Conservation (phyloP, 371 early-diverging fungal species). For the Umbelopsis sp. region DNA sequence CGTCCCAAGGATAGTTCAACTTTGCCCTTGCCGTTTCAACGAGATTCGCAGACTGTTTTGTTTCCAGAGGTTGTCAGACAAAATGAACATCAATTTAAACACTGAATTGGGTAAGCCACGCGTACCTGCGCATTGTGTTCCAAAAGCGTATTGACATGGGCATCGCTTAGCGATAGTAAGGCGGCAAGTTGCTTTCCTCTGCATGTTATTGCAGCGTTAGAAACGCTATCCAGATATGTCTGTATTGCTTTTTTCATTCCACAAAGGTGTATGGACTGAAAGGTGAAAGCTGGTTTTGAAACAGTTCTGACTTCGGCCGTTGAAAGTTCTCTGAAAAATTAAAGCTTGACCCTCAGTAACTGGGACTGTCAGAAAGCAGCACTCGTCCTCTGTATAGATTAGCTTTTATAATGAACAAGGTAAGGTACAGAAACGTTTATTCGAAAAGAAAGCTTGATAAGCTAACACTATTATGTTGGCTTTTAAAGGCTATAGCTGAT, state of each 20-base stretch:
- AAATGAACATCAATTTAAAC: background rate
- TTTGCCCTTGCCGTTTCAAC: constrained; percentile 32
- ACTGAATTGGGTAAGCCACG: background rate
- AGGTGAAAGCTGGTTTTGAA: too few relatives aligned
- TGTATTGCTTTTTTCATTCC: constrained; percentile 10
- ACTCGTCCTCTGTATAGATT: too few relatives aligned
- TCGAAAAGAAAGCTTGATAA: background rate
- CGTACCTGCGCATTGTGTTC: constrained; percentile 28
- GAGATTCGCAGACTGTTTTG: constrained; percentile 29
- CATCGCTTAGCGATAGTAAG: constrained; percentile 30
- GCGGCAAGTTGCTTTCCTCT: constrained; percentile 33
- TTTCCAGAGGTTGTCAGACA: background rate
- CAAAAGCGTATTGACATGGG: constrained; percentile 26
- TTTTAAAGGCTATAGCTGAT: background rate
- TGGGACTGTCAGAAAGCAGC: too few relatives aligned
- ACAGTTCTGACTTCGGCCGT: background rate
- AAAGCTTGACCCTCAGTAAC: too few relatives aligned
- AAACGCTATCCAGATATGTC: constrained; percentile 28
- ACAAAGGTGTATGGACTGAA: background rate
- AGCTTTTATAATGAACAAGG: background rate
- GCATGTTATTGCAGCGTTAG: constrained; percentile 24
- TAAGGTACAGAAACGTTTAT: background rate
- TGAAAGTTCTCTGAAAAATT: background rate
- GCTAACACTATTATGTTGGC: background rate
- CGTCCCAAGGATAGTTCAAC: constrained; percentile 53